Base-by-base conservation (phyloP, 1,284 basidiomycete genomes). In the Trichosporon ovoides region DNA sequence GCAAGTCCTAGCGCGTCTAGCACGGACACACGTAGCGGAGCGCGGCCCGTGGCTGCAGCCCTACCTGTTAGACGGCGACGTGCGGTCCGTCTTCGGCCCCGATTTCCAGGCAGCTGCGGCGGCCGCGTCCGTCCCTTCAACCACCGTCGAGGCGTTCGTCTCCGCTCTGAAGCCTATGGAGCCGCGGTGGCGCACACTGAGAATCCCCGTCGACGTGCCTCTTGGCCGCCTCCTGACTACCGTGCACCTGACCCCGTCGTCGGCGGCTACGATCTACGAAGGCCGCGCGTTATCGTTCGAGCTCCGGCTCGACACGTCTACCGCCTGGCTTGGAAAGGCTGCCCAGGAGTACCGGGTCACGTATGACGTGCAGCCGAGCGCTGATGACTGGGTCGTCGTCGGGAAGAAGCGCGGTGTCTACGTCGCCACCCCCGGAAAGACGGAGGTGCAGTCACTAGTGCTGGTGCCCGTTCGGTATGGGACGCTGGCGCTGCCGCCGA, bases 201-300 rank as follows among this genome's bases (percentile, higher is more conserved):
- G 71, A 48, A 75, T 76, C n/a, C 74, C 74, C 1, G 74, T 76
- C n/a, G 74, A 76, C n/a, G 67, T 76, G 0, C 73, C 74, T 12
- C 66, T 69, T 10, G 62, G 66, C 28, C 61, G 73, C 10, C 63
- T 72, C 7, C 59, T 73, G n/a, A 69, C 69, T 7, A 58, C 58
- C 0, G 65, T 70, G 10, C 62, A 56, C 9, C 62, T 69, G 18
- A 61, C 63, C n/a, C 58, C 61, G n/a, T 36, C 59, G 0, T 37
- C 60, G 3, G 14, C 55, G 9, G 13, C 19, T 4, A 43, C 56
- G 37, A 58, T 74, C n/a, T 74, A 72, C 59, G 73, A 75, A 62
- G 74, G 74, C 12, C 63, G 69, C 19, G 71, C 74, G 1, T 52
- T 76, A 1, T 28, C 67, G 1, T 60, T 74, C 31, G 64, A 57